phyloP scores from a whole-genome alignment of 768 basidiomycete genomes.

The Lactifluus rugatus region DNA sequence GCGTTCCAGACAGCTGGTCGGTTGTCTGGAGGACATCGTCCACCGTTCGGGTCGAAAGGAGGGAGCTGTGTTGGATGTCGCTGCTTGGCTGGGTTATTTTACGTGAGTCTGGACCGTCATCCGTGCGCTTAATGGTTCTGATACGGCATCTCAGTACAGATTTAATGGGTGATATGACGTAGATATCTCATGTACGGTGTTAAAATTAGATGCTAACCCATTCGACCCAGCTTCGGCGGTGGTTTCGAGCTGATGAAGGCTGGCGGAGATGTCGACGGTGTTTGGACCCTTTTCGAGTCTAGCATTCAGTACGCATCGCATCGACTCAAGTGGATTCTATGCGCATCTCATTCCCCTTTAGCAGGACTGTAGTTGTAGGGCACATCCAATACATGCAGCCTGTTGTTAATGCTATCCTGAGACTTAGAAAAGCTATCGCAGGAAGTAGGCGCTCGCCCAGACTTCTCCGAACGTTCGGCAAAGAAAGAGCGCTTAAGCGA shows the following conservation, averaged over 20 bases:
- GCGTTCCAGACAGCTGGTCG: slow-evolving; percentile 27
- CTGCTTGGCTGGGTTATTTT: slow-evolving; percentile 30
- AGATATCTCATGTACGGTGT: slow-evolving; percentile 13
- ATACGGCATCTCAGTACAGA: slow-evolving; percentile 28
- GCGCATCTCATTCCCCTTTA: not conserved
- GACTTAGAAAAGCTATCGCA: not conserved
- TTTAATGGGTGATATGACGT: slow-evolving; percentile 43
- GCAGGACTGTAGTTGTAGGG: not conserved
- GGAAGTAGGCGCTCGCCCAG: not conserved
- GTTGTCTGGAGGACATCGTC: slow-evolving; percentile 16
- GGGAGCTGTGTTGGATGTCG: slow-evolving; percentile 25
- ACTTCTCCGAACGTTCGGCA: not conserved
- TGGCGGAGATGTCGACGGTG: slow-evolving; percentile 9
- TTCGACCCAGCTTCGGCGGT: slow-evolving; percentile 23
- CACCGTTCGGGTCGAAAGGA: slow-evolving; percentile 1
- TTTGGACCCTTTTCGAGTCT: not conserved
- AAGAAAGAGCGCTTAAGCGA: not conserved
- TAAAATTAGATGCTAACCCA: not conserved
- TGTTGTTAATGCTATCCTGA: not conserved
- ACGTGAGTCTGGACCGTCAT: slow-evolving; percentile 25
- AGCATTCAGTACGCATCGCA: not conserved
- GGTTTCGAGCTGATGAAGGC: slow-evolving; percentile 23
- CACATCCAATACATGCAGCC: not conserved
- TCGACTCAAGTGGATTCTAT: too few species aligned
- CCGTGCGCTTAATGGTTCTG: not conserved